Evolutionary conservation across 2,329 filamentous ascomycete genomes (phyloP).

Genomic region (Geoglossum cookeanum): DNA sequence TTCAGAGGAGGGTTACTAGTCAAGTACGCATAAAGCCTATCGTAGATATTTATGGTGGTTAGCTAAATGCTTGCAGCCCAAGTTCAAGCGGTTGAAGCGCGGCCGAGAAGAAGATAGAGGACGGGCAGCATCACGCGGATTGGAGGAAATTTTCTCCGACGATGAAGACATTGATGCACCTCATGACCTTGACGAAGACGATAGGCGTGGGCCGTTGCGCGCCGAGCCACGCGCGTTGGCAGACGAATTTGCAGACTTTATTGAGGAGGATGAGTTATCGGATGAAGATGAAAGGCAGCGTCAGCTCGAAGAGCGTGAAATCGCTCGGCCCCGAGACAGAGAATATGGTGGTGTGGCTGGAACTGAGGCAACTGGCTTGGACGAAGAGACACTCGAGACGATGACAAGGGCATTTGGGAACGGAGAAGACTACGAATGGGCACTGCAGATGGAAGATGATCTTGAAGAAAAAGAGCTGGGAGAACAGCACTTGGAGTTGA

Average conservation of each 20-base stretch:
- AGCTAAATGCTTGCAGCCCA: conserved; percentile 35
- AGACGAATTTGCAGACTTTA: conserved; percentile 87
- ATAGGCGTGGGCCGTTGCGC: conserved; percentile 20
- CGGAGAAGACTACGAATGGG: conserved; percentile 91
- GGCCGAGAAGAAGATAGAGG: conserved; percentile 52
- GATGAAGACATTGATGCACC: conserved; percentile 46
- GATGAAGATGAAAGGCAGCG: conserved; percentile 64
- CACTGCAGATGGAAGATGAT: conserved; percentile 70
- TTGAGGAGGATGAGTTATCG: conserved; percentile 84
- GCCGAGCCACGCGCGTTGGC: conserved; percentile 37
- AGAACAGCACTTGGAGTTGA: conserved; percentile 74
- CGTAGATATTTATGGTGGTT: not conserved
- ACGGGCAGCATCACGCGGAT: conserved; percentile 44
- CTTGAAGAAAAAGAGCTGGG: conserved; percentile 58
- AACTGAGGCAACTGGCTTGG: conserved; percentile 65
- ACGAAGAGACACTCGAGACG: conserved; percentile 84
- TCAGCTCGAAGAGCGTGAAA: conserved; percentile 70
- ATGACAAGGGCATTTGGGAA: conserved; percentile 94
- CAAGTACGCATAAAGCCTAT: conserved; percentile 35
- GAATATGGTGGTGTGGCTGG: conserved; percentile 43
- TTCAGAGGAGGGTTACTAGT: conserved; percentile 43
- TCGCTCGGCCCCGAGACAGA: conserved; percentile 59
- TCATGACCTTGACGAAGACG: conserved; percentile 28
- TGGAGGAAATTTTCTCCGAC: conserved; percentile 89
- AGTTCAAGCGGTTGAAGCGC: conserved; percentile 92